Conservation (phyloP, 139 green algal species). For the Pycnococcus provasolii region DNA sequence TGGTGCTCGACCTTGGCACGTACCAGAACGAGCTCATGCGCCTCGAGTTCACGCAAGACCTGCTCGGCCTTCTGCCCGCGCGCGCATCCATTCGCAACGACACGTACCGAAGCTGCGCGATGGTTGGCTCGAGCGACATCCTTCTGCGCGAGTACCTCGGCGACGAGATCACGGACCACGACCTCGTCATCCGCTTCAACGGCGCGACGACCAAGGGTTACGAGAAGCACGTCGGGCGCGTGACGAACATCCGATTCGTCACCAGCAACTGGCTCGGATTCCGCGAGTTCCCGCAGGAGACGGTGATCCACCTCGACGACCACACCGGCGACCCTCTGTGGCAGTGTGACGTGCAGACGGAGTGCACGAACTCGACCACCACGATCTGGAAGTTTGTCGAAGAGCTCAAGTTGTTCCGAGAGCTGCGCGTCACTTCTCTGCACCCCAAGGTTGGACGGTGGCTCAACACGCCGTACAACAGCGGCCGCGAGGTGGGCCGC, state of each 20-base stretch:
- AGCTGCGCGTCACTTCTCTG: slow-evolving; percentile 5
- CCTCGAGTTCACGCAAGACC: background rate
- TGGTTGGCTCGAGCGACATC: slow-evolving; percentile 13
- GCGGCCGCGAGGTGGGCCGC: background rate
- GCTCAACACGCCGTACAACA: slow-evolving; percentile 3
- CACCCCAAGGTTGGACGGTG: slow-evolving; percentile 16
- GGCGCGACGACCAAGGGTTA: slow-evolving; percentile 8
- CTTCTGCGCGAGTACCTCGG: slow-evolving; percentile 16
- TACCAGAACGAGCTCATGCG: slow-evolving; percentile 12
- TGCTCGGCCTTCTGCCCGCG: slow-evolving; percentile 6
- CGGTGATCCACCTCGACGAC: slow-evolving; percentile 16
- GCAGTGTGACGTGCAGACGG: slow-evolving; percentile 7
- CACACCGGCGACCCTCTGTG: slow-evolving; percentile 20
- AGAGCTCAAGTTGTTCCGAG: slow-evolving; percentile 9
- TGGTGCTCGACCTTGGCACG: slow-evolving; percentile 5
- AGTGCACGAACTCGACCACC: slow-evolving; percentile 22
- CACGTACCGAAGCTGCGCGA: slow-evolving; percentile 13
- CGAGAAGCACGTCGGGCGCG: slow-evolving; percentile 21
- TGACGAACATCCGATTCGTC: slow-evolving; percentile 17
- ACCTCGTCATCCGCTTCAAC: slow-evolving; percentile 20
- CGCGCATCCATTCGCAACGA: background rate
- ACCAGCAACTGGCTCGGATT: slow-evolving; percentile 21
- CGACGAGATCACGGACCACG: slow-evolving; percentile 21
- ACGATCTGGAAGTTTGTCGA: slow-evolving; percentile 16
- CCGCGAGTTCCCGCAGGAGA: slow-evolving; percentile 18